Evolutionary conservation across 2,329 filamentous ascomycete species (phyloP).

Genomic region (Colletotrichum sansevieriae): DNA sequence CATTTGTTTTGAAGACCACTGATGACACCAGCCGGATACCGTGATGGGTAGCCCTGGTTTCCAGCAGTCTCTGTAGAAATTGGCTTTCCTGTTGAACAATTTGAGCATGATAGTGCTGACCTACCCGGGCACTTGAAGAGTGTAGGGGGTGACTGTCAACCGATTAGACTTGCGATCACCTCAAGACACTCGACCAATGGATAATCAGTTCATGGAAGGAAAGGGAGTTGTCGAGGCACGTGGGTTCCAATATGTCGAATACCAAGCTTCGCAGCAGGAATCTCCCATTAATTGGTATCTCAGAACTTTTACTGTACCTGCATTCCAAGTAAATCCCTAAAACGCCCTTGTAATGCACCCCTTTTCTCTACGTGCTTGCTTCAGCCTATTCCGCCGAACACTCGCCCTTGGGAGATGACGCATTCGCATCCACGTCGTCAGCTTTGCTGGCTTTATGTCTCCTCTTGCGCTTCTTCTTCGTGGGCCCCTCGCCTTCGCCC

Average conservation of each 20-base stretch:
- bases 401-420: slow-evolving; percentile 44
- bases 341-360: slow-evolving; percentile 32
- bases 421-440: slow-evolving; percentile 43
- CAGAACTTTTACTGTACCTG: slow-evolving; percentile 36
- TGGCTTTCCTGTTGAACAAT: background rate
- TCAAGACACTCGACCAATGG: slow-evolving; percentile 4
- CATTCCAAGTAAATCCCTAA: slow-evolving; percentile 37
- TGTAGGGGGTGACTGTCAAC: background rate
- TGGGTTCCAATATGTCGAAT: slow-evolving; percentile 1
- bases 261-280: slow-evolving; percentile 18
- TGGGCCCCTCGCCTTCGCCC: slow-evolving; percentile 41
- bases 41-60: slow-evolving; percentile 14
- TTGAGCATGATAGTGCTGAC: background rate
- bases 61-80: background rate
- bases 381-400: slow-evolving; percentile 37
- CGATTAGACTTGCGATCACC: background rate
- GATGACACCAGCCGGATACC: slow-evolving; percentile 12
- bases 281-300: slow-evolving; percentile 37
- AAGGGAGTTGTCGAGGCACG: slow-evolving; percentile 16
- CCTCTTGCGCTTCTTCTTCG: slow-evolving; percentile 55
- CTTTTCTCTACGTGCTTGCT: slow-evolving; percentile 26
- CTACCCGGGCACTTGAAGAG: background rate
- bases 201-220: background rate
- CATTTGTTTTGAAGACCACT: slow-evolving; percentile 3
- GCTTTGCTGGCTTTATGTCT: slow-evolving; percentile 50